phyloP scores from a whole-genome alignment of 345 rosid genomes.

The Euclidium syriacum region DNA sequence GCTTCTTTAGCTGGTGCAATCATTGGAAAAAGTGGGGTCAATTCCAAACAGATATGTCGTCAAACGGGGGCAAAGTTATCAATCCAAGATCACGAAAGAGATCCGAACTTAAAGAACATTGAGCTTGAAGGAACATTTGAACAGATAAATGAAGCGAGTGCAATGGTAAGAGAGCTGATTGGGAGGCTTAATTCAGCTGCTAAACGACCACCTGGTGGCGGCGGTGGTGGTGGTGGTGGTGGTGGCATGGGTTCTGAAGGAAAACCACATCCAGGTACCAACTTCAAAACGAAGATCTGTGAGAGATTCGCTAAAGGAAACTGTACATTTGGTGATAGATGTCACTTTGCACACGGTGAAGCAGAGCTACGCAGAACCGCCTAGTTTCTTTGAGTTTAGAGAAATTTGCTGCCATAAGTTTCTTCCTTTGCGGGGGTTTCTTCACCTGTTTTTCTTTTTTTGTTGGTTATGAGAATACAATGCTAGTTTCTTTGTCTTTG shows the following conservation, averaged over 20 bases:
- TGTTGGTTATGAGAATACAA: slow-evolving; percentile 15
- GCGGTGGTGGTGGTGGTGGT: slow-evolving; percentile 8
- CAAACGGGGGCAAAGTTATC: slow-evolving; percentile 87
- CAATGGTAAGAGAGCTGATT: slow-evolving; percentile 88
- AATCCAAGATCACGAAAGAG: slow-evolving; percentile 76
- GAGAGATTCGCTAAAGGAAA: slow-evolving; percentile 70
- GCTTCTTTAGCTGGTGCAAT: slow-evolving; percentile 91
- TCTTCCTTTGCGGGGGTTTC: slow-evolving; percentile 7
- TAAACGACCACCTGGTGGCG: slow-evolving; percentile 28
- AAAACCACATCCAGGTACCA: slow-evolving; percentile 40
- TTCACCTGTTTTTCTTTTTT: neutral
- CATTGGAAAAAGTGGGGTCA: slow-evolving; percentile 90
- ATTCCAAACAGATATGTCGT: slow-evolving; percentile 86
- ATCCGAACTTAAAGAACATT: slow-evolving; percentile 77
- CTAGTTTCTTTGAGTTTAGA: slow-evolving; percentile 12
- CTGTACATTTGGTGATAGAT: slow-evolving; percentile 85
- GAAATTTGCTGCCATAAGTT: neutral
- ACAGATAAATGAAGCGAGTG: slow-evolving; percentile 95
- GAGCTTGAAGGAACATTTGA: slow-evolving; percentile 94
- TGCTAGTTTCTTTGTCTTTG: slow-evolving; percentile 14
- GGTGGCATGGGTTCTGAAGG: slow-evolving; percentile 24
- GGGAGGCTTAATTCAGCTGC: slow-evolving; percentile 52
- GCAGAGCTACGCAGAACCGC: slow-evolving; percentile 61
- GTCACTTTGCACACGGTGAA: slow-evolving; percentile 95
- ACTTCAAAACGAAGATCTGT: slow-evolving; percentile 82